These are phyloP conservation scores for Penicillium janthinellum DNA, from an alignment of 2,329 filamentous ascomycete species.

Conservation along the genomic window DNA sequence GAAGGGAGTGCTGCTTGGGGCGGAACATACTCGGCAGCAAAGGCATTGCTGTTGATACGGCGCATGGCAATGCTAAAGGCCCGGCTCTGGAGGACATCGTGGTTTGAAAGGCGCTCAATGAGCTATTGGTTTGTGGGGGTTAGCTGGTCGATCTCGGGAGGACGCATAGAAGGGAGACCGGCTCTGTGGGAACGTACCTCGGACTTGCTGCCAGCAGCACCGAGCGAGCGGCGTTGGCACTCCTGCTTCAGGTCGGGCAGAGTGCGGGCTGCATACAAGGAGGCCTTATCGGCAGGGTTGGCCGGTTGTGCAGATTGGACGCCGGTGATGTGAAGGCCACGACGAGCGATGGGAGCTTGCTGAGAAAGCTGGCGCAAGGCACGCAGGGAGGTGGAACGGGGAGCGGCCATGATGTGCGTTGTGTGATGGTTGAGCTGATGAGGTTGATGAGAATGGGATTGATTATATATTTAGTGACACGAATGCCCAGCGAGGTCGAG, in stretches of 20 bases:
- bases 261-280: slow-evolving; percentile 53
- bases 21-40: slow-evolving; percentile 40
- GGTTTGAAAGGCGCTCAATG: slow-evolving; percentile 54
- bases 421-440: background rate
- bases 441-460: background rate
- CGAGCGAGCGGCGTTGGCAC: slow-evolving; percentile 53
- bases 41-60: slow-evolving; percentile 48
- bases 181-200: slow-evolving; percentile 44
- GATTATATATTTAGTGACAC: background rate
- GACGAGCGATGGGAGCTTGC: slow-evolving; percentile 43
- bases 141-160: slow-evolving; percentile 1
- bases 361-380: slow-evolving; percentile 48
- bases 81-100: slow-evolving; percentile 55
- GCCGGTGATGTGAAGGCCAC: slow-evolving; percentile 62
- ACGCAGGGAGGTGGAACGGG: slow-evolving; percentile 48
- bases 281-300: slow-evolving; percentile 54
- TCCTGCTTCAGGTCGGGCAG: slow-evolving; percentile 55
- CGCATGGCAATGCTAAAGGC: slow-evolving; percentile 58
- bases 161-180: background rate
- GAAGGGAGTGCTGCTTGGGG: slow-evolving; percentile 1
- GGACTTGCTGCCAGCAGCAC: slow-evolving; percentile 50
- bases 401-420: slow-evolving; percentile 44
- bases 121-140: slow-evolving; percentile 40
- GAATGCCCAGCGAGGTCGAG: background rate
- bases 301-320: slow-evolving; percentile 56